A percentile compares a stretch with the other conserved stretches of the same genome.
Evolutionary conservation across 78 protist species (phyloP).

Genomic region (Guillardia theta): DNA sequence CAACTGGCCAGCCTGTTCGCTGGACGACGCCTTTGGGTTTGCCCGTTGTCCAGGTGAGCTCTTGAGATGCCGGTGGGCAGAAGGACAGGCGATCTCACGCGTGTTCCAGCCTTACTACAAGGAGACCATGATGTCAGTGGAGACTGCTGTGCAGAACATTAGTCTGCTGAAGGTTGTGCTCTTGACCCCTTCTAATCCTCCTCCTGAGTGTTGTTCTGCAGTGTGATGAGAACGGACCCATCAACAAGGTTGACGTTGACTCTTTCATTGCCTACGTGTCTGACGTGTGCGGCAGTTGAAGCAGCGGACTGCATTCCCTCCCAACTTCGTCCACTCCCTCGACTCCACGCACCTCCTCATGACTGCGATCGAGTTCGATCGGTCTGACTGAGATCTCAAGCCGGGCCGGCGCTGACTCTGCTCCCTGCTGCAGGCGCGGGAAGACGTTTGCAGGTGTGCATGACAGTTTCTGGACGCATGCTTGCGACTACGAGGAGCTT

Average conservation of each 20-base stretch:
- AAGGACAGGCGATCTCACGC: not conserved
- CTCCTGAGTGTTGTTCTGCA: not conserved
- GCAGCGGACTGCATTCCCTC: constrained; percentile 90
- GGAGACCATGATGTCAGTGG: too few relatives aligned
- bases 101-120: not conserved
- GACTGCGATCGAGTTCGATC: constrained; percentile 62
- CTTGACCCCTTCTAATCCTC: not conserved
- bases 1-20: not conserved
- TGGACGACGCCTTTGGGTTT: constrained; percentile 92
- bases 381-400: not conserved
- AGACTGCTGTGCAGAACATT: too few relatives aligned
- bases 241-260: too few relatives aligned
- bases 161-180: too few relatives aligned
- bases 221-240: not conserved
- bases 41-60: constrained; percentile 85
- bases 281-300: not conserved
- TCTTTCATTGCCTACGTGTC: not conserved
- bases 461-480: constrained; percentile 95
- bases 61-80: not conserved
- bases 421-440: not conserved
- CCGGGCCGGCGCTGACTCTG: not conserved
- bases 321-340: constrained; percentile 91
- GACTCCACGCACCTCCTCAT: constrained; percentile 91
- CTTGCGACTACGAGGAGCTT: constrained; percentile 63
- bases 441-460: constrained; percentile 89